A percentile compares a stretch with the other conserved stretches of the same genome.
phyloP scores from a whole-genome alignment of 75 land plant genomes.

The Cryptomeria japonica region DNA sequence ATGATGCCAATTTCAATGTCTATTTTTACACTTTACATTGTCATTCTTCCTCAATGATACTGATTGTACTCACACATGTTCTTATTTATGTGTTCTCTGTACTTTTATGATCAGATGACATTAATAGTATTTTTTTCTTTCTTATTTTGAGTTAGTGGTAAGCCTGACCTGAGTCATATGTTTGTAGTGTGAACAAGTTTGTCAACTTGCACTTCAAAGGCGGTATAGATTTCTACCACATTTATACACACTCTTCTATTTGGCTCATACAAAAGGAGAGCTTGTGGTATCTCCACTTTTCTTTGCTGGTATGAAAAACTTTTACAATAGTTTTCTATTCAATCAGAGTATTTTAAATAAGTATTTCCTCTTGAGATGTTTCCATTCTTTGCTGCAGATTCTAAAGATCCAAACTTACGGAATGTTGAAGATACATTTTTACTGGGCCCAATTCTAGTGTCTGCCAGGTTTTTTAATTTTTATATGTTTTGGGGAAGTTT shows the following conservation, averaged over 20 bases:
- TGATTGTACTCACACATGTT: not conserved
- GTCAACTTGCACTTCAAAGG: conserved; percentile 79
- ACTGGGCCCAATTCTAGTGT: conserved; percentile 75
- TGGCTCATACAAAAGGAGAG: conserved; percentile 75
- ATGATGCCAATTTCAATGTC: not conserved
- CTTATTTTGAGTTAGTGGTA: not conserved
- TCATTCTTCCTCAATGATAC: not conserved
- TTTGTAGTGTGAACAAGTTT: conserved; percentile 90
- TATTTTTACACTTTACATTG: not conserved
- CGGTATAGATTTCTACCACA: conserved; percentile 89
- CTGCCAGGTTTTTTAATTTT: conserved; percentile 58
- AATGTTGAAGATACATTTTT: conserved; percentile 75
- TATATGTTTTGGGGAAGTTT: not conserved
- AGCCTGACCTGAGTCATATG: not conserved
- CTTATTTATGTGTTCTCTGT: not conserved
- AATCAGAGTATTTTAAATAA: not conserved
- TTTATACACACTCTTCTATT: conserved; percentile 82
- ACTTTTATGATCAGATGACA: not conserved
- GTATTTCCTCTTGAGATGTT: conserved; percentile 2
- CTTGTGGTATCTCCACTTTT: conserved; percentile 81
- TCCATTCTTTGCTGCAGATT: conserved; percentile 51
- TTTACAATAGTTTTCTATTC: not conserved
- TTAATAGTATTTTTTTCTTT: not conserved
- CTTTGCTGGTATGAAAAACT: conserved; percentile 69
- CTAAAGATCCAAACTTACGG: conserved; percentile 70